Conservation (phyloP, 768 basidiomycete species). For the Clavulina sp. region DNA sequence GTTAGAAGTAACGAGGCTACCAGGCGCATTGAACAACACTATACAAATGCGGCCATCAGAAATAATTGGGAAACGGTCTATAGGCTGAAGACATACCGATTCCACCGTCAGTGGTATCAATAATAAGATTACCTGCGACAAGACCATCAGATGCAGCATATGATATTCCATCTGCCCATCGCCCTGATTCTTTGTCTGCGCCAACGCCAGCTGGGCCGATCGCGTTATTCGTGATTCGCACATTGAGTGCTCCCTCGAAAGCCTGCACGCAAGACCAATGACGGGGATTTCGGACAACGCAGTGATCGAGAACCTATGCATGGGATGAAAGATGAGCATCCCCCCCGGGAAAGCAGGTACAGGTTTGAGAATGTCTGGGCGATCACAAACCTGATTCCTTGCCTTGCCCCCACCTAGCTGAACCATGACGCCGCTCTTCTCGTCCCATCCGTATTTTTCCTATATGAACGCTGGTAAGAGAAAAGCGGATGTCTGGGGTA, state of each 20-base stretch:
- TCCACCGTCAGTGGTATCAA: constrained; percentile 14
- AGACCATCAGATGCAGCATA: constrained; percentile 13
- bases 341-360: not conserved
- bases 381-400: constrained; percentile 9
- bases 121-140: constrained; percentile 14
- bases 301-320: constrained; percentile 13
- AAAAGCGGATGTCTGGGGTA: too few species aligned
- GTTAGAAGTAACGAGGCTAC: constrained; percentile 14
- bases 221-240: constrained; percentile 10
- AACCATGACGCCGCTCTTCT: constrained; percentile 13
- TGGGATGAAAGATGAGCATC: not conserved
- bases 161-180: constrained; percentile 15
- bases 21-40: constrained; percentile 14
- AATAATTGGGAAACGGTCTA: not conserved
- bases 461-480: too few species aligned
- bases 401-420: constrained; percentile 12
- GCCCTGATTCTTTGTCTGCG: constrained; percentile 6
- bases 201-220: constrained; percentile 14
- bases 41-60: not conserved
- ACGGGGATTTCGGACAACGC: constrained; percentile 13
- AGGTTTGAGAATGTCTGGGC: not conserved
- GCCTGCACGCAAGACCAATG: constrained; percentile 16
- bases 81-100: constrained; percentile 9
- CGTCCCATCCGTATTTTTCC: constrained; percentile 13
- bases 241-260: constrained; percentile 13